These are phyloP conservation scores for Carpediemonas membranifera DNA, from an alignment of 78 protist species.

Conservation along the genomic window DNA sequence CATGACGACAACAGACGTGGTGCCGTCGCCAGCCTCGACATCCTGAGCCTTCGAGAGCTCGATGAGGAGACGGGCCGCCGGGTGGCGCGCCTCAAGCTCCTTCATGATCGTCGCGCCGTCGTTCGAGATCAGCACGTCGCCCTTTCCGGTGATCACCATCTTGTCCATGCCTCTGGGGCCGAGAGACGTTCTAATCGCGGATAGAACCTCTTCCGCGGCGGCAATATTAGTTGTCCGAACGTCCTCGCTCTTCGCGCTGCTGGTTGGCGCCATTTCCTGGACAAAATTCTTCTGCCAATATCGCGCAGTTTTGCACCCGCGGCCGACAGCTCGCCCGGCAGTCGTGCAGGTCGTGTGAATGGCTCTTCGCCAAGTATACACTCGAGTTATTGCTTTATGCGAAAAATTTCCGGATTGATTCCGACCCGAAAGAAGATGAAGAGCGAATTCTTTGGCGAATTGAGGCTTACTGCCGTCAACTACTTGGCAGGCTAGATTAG, in stretches of 20 bases:
- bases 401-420: too few relatives aligned
- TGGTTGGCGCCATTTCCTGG: background rate
- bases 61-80: slow-evolving; percentile 38
- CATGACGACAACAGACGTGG: slow-evolving; percentile 94
- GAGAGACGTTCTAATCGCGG: slow-evolving; percentile 85
- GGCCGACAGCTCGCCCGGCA: too few relatives aligned
- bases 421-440: background rate
- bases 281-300: too few relatives aligned
- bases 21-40: slow-evolving; percentile 99
- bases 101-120: slow-evolving; percentile 24
- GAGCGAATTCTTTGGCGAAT: background rate
- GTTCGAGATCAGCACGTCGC: too few relatives aligned
- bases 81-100: background rate
- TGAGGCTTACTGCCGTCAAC: background rate
- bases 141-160: too few relatives aligned
- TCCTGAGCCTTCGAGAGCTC: slow-evolving; percentile 95
- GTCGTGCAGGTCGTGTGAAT: too few relatives aligned
- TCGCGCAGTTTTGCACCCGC: too few relatives aligned
- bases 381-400: too few relatives aligned
- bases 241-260: too few relatives aligned
- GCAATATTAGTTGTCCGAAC: slow-evolving; percentile 21
- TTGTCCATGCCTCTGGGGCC: slow-evolving; percentile 99
- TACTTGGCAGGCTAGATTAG: too few relatives aligned
- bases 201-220: slow-evolving; percentile 68
- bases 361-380: too few relatives aligned